phyloP scores from a whole-genome alignment of 2,329 filamentous ascomycete species.

The Colletotrichum siamense region DNA sequence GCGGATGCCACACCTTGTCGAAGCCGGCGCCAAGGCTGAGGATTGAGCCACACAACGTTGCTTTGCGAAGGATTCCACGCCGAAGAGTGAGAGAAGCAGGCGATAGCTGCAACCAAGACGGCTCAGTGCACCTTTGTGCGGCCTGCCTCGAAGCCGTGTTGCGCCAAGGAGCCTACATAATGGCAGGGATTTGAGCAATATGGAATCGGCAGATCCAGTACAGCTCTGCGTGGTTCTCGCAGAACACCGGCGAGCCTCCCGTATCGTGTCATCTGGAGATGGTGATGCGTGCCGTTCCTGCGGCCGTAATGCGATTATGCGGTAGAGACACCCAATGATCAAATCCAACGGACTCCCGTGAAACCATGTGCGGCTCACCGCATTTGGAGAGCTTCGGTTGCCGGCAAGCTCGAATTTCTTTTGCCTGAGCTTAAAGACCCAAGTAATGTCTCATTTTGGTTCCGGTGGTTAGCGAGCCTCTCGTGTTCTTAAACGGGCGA shows the following conservation, averaged over 20 bases:
- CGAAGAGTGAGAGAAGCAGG: neutral
- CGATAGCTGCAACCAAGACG: neutral
- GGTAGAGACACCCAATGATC: neutral
- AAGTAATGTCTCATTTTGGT: neutral
- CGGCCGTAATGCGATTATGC: neutral
- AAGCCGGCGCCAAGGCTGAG: neutral
- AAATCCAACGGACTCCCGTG: neutral
- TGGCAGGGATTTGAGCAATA: neutral
- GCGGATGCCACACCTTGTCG: neutral
- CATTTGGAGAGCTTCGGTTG: neutral
- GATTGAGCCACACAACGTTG: neutral
- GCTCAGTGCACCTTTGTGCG: neutral
- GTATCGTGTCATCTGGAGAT: neutral
- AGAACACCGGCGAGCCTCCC: neutral
- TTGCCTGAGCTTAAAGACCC: neutral
- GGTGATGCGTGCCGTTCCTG: neutral
- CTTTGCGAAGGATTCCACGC: neutral
- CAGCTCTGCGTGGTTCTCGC: neutral
- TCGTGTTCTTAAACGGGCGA: neutral
- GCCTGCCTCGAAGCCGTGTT: neutral
- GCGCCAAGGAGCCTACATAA: neutral
- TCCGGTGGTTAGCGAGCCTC: neutral
- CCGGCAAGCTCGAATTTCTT: neutral
- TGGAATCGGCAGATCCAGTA: neutral
- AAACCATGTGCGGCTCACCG: neutral